Evolutionary conservation across 345 rosid genomes (phyloP).

Genomic region (Pistacia integerrima): DNA sequence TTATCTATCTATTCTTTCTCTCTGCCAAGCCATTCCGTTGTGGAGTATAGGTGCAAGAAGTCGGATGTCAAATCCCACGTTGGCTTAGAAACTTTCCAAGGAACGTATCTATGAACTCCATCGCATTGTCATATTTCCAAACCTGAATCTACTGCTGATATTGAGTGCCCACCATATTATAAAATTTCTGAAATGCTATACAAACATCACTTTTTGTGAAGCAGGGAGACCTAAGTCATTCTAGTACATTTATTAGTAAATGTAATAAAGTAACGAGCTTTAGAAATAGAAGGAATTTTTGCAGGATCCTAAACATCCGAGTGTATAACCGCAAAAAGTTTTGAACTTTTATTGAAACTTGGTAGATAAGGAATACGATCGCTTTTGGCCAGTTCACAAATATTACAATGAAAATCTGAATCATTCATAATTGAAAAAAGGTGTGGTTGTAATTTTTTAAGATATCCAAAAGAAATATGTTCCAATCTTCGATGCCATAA

Average conservation of each 20-base stretch:
- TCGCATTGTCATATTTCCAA: not conserved
- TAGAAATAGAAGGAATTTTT: not conserved
- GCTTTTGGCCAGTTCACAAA: not conserved
- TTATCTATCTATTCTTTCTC: not conserved
- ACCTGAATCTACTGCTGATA: not conserved
- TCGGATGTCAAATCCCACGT: not conserved
- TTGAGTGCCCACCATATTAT: not conserved
- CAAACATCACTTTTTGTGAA: not conserved
- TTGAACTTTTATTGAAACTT: not conserved
- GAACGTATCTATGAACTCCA: not conserved
- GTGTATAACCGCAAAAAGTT: not conserved
- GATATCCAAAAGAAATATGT: not conserved
- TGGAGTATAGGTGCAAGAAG: not conserved
- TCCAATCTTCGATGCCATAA: not conserved
- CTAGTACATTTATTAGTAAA: conserved; percentile 13
- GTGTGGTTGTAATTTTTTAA: not conserved
- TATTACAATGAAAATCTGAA: not conserved
- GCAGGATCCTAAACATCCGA: not conserved
- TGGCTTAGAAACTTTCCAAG: not conserved
- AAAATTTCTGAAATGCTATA: not conserved
- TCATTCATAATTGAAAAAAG: not conserved
- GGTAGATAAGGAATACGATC: not conserved
- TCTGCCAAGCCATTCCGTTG: conserved; percentile 3
- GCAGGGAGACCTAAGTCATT: not conserved
- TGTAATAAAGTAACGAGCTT: not conserved